Conservation (phyloP, 331 rosid genomes). For the Acacia pycnantha region DNA sequence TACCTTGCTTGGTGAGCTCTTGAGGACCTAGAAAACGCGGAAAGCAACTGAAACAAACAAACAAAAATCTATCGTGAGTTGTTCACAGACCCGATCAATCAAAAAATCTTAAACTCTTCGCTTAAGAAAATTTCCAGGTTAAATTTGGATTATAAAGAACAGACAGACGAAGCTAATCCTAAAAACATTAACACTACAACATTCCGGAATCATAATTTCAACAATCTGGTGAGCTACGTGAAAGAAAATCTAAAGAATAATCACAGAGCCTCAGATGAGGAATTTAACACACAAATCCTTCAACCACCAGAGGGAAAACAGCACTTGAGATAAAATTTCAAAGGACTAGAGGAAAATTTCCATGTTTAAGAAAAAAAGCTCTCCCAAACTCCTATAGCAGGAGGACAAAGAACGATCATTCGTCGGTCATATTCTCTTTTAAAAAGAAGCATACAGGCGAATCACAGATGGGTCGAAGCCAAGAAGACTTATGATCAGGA, state of each 20-base stretch:
- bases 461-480: background rate
- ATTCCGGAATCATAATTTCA: background rate
- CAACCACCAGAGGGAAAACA: background rate
- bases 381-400: too few species aligned
- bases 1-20: conserved; percentile 43
- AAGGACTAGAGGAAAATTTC: background rate
- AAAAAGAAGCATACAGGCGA: background rate
- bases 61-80: background rate
- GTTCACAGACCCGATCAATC: background rate
- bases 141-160: background rate
- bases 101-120: background rate
- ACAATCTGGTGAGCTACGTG: background rate
- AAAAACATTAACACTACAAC: background rate
- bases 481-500: background rate
- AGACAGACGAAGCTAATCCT: background rate
- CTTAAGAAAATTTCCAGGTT: background rate
- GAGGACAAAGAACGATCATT: background rate
- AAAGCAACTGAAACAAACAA: conserved; percentile 6
- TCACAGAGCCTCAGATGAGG: background rate
- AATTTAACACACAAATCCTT: background rate
- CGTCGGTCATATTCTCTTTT: background rate
- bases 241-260: background rate
- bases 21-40: background rate
- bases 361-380: background rate
- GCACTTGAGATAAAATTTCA: background rate